Base-by-base conservation (phyloP, 1,284 basidiomycete genomes). In the Cutaneotrichosporon arboriforme region DNA sequence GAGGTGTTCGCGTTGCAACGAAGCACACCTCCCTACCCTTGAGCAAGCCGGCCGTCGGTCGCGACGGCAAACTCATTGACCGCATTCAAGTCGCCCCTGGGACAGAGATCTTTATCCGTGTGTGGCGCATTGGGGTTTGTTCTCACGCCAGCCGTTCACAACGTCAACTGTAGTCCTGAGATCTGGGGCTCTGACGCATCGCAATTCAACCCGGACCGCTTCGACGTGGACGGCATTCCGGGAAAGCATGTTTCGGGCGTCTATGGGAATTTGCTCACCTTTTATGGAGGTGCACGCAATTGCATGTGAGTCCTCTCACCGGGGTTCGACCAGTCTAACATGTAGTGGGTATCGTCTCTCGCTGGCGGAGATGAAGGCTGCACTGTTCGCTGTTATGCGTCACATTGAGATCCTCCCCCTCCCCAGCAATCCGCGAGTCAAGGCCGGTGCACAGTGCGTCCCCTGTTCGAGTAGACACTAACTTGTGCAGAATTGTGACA, bases 171-270 rank as follows among this genome's bases (percentile, higher is more conserved):
- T 60, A 78, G 76, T 55, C 63, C 63, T 45, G 76, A 75, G 33
- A 73, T 87, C 41, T 90, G 86, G 82, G 87, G 88, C 3, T 72
- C 77, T 20, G 84, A 89, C 69, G 85, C 84, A n/a, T 68, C 73
- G 33, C 76, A 77, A 57, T 88, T 88, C 76, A 81, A 72, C 48
- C 71, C 71, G 54, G 46, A 63, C 26, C 34, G 42, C 43, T 48
- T 22, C 20, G 49, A 26, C 39, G 44, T 36, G 38, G 44, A 40
- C 15, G 50, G 48, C n/a, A 36, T 47, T 22, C 67, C 68, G 49
- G 65, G 74, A 37, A 76, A 76, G 53, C 71, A 73, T 9, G 78
- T 84, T 33, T 81, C 81, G 23, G 84, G 84, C 17, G 68, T 86
- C 51, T 85, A 81, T 71, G 80, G 83, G 2, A 82, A 83, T 63